phyloP scores from a whole-genome alignment of 306 rosid species.

The Rosa lucieae region DNA sequence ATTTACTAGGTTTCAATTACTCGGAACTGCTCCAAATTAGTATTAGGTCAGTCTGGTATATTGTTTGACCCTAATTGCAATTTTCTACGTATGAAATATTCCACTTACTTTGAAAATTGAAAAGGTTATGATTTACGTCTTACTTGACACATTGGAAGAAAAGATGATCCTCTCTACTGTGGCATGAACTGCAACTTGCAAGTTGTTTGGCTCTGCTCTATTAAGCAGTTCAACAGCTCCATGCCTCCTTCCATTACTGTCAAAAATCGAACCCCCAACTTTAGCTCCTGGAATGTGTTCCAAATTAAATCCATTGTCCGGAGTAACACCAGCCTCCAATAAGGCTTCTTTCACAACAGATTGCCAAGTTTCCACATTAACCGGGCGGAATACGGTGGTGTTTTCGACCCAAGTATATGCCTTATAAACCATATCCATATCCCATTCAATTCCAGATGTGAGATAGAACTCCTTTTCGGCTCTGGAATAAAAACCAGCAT shows the following conservation, averaged over 20 bases:
- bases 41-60: too few species aligned
- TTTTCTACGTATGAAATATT: too few species aligned
- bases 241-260: conserved; percentile 21
- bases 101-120: too few species aligned
- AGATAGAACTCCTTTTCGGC: conserved; percentile 13
- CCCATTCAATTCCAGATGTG: conserved; percentile 15
- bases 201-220: conserved; percentile 2
- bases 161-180: conserved; percentile 22
- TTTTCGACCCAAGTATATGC: conserved; percentile 35
- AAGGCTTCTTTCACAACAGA: not conserved
- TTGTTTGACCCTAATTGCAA: too few species aligned
- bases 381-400: not conserved
- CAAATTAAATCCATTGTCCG: conserved; percentile 23
- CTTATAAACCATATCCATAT: conserved; percentile 17
- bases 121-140: not conserved
- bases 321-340: conserved; percentile 13
- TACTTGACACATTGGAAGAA: conserved; percentile 14
- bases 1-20: too few species aligned
- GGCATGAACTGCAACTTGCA: conserved; percentile 27
- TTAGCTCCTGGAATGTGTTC: conserved; percentile 22
- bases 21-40: too few species aligned
- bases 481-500: conserved; percentile 19
- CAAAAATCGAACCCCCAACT: conserved; percentile 21
- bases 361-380: conserved; percentile 15
- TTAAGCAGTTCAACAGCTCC: conserved; percentile 36